Percentiles rank a stretch among this genome's conserved stretches.
Conservation (phyloP, 1,284 basidiomycete species). For the Porogramme epimiltina region DNA sequence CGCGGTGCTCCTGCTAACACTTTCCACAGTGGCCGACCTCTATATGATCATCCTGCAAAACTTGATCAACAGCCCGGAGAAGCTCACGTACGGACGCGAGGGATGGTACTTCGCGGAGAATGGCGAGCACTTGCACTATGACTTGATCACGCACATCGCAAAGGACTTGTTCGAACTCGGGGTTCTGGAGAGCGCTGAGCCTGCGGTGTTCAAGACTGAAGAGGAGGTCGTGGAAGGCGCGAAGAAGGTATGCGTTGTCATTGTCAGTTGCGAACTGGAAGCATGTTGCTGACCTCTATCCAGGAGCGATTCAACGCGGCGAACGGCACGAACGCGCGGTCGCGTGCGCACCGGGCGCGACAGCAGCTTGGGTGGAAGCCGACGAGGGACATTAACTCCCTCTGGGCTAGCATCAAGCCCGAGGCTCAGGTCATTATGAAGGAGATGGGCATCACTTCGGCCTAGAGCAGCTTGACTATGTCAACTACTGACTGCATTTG, state of each 20-base stretch:
- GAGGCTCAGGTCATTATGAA: conserved; percentile 6
- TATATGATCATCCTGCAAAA: conserved; percentile 21
- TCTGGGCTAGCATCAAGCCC: conserved; percentile 5
- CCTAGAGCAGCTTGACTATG: not conserved
- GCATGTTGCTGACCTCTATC: no score
- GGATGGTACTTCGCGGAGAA: conserved; percentile 49
- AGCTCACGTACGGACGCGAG: conserved; percentile 37
- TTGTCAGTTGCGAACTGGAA: no score
- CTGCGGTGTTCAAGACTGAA: conserved; percentile 28
- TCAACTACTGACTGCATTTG: no score
- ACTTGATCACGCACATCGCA: conserved; percentile 37
- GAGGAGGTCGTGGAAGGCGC: conserved; percentile 17
- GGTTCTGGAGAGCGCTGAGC: conserved; percentile 20
- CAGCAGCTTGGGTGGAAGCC: conserved; percentile 42
- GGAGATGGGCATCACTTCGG: conserved; percentile 30
- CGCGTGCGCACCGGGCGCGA: conserved; percentile 38
- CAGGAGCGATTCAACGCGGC: not conserved
- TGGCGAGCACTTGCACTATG: conserved; percentile 38
- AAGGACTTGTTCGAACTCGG: conserved; percentile 32
- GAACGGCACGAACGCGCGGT: conserved; percentile 38
- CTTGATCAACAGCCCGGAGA: conserved; percentile 11
- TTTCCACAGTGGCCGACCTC: conserved; percentile 19
- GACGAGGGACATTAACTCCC: conserved; percentile 25
- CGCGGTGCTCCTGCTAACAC: conserved; percentile 10
- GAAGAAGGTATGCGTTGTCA: no score